These are phyloP conservation scores for Cucurbita argyrosperma DNA, from an alignment of 306 rosid species.

Conservation along the genomic window DNA sequence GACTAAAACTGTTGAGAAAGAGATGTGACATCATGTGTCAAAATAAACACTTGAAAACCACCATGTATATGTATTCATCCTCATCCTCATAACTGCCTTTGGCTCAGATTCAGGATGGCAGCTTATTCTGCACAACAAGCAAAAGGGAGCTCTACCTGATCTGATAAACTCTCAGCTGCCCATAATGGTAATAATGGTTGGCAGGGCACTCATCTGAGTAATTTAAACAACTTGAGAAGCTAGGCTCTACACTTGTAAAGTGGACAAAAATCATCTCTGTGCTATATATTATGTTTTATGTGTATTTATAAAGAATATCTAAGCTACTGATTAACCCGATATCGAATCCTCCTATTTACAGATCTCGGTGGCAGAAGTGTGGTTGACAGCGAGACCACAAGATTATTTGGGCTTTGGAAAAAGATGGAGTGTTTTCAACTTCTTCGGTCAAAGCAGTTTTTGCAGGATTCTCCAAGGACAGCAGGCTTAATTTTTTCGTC, in stretches of 20 bases:
- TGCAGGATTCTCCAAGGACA: no score
- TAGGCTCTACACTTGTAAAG: neutral
- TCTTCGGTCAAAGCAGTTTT: no score
- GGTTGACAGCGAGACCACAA: no score
- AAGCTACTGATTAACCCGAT: no score
- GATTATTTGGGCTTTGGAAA: no score
- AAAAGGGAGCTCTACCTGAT: neutral
- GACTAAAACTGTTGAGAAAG: neutral
- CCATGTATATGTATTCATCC: no score
- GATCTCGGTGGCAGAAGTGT: no score
- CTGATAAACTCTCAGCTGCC: neutral
- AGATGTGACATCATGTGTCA: neutral
- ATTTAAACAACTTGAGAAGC: neutral
- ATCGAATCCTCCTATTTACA: no score
- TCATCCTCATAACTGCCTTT: neutral
- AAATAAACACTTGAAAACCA: neutral
- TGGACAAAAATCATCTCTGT: neutral
- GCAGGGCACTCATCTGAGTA: neutral
- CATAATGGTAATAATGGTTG: neutral
- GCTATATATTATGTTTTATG: neutral
- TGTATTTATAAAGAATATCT: no score
- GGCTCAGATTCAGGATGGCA: neutral
- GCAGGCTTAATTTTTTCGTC: no score
- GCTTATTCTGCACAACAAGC: constrained; percentile 1
- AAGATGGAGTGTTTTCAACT: no score